Evolutionary conservation across 768 basidiomycete species (phyloP).

Genomic region (Sistotremastrum niveocremeum): DNA sequence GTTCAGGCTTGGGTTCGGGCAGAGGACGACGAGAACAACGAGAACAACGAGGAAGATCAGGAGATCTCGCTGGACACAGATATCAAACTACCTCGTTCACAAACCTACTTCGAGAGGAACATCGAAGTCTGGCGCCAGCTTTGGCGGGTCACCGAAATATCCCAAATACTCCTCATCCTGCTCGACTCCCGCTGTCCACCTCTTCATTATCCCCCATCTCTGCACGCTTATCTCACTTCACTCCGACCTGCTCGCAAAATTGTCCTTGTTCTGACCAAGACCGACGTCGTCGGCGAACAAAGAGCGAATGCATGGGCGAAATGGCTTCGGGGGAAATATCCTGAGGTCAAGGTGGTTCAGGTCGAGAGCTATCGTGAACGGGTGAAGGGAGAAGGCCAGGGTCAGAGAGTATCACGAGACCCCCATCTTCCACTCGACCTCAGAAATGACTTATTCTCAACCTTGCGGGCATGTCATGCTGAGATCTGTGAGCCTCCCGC

Average conservation of each 20-base stretch:
- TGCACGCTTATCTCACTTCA: conserved; percentile 44
- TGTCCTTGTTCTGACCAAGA: conserved; percentile 77
- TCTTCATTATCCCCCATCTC: conserved; percentile 73
- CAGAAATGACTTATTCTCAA: conserved; percentile 46
- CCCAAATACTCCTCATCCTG: conserved; percentile 76
- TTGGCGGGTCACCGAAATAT: conserved; percentile 92
- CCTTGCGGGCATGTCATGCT: conserved; percentile 51
- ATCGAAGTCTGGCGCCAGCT: conserved; percentile 92
- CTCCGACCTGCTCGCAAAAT: conserved; percentile 26
- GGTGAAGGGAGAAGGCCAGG: conserved; percentile 22
- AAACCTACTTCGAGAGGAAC: conserved; percentile 80
- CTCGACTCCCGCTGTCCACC: conserved; percentile 84
- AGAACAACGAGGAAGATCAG: conserved; percentile 2
- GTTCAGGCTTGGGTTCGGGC: conserved; percentile 36
- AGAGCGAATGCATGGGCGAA: conserved; percentile 52
- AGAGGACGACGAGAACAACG: conserved; percentile 3
- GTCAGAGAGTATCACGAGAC: conserved; percentile 37
- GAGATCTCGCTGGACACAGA: conserved; percentile 3
- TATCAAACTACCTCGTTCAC: conserved; percentile 41
- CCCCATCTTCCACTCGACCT: conserved; percentile 59
- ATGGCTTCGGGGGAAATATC: conserved; percentile 41
- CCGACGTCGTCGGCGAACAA: conserved; percentile 64
- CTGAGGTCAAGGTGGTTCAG: conserved; percentile 46
- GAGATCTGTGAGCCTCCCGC: conserved; percentile 58
- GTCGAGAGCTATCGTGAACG: conserved; percentile 68